Evolutionary conservation across 1,139 yeast genomes (phyloP).

Genomic region (Debaryomyces singareniensis): DNA sequence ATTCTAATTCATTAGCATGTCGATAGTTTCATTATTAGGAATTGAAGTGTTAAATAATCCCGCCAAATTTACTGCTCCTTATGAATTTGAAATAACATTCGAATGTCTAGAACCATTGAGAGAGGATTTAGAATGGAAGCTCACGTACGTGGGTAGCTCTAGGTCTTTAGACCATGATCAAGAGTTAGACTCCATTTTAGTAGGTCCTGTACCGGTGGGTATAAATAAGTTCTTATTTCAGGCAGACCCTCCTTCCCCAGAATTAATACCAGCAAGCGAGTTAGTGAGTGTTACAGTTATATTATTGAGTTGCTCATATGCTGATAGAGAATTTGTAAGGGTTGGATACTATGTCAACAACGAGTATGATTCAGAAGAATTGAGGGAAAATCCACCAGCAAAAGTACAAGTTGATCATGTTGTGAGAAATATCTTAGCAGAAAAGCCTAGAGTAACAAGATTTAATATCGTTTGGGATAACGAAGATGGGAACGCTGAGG

Average conservation of each 20-base stretch:
- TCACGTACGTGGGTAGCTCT: constrained; percentile 94
- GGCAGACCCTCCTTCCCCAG: constrained; percentile 97
- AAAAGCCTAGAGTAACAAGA: constrained; percentile 94
- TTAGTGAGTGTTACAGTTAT: constrained; percentile 93
- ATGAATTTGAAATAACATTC: constrained; percentile 93
- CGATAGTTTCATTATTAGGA: constrained; percentile 88
- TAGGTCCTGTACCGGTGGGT: constrained; percentile 98
- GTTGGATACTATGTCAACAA: constrained; percentile 97
- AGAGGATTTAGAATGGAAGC: constrained; percentile 94
- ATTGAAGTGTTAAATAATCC: constrained; percentile 93
- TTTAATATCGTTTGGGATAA: constrained; percentile 94
- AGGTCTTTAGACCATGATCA: constrained; percentile 93
- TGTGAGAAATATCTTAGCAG: constrained; percentile 89
- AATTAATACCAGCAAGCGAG: constrained; percentile 90
- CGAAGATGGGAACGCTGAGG: constrained; percentile 56
- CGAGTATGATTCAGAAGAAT: constrained; percentile 89
- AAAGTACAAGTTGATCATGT: constrained; percentile 94
- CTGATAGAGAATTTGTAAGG: constrained; percentile 89
- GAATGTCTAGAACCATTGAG: constrained; percentile 91
- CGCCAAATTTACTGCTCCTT: constrained; percentile 87
- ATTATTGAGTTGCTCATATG: constrained; percentile 83
- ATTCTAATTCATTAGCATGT: constrained; percentile 57
- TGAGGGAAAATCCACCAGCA: constrained; percentile 89
- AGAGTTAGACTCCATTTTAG: constrained; percentile 88
- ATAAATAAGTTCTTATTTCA: constrained; percentile 86